Percentiles rank a stretch among this genome's conserved stretches.
Evolutionary conservation across 495 filamentous ascomycete genomes (phyloP).

Genomic region (Penicillium soppii): DNA sequence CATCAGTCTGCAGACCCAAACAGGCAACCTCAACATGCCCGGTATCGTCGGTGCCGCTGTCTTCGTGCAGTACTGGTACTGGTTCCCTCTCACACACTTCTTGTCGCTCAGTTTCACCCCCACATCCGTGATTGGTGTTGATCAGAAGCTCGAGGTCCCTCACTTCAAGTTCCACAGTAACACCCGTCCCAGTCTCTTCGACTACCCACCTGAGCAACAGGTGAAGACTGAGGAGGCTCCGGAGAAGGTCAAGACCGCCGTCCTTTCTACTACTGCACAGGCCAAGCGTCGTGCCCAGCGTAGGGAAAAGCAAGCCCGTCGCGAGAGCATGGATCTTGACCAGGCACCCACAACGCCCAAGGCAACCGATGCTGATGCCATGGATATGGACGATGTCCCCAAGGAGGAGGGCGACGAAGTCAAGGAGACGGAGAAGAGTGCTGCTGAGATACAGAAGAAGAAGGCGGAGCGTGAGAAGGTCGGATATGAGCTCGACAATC

Average conservation of each 20-base stretch:
- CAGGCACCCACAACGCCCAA: conserved; percentile 73
- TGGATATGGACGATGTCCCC: conserved; percentile 79
- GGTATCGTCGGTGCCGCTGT: conserved; percentile 97
- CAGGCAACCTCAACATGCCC: conserved; percentile 95
- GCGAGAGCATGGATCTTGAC: conserved; percentile 88
- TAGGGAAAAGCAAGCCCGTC: conserved; percentile 69
- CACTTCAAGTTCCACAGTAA: conserved; percentile 95
- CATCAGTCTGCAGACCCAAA: conserved; percentile 95
- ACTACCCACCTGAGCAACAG: conserved; percentile 96
- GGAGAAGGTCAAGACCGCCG: conserved; percentile 91
- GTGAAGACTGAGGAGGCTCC: conserved; percentile 91
- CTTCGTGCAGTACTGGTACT: conserved; percentile 99
- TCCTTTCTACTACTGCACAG: conserved; percentile 94
- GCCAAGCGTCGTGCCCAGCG: conserved; percentile 85
- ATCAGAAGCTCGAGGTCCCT: conserved; percentile 91
- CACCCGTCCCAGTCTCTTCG: conserved; percentile 91
- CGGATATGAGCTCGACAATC: conserved; percentile 93
- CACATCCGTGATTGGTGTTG: conserved; percentile 90
- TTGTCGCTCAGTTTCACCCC: conserved; percentile 89
- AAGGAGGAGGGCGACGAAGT: conserved; percentile 60
- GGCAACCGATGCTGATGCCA: conserved; percentile 72
- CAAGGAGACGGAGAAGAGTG: conserved; percentile 66
- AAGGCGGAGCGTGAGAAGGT: conserved; percentile 95
- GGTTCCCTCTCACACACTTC: conserved; percentile 99
- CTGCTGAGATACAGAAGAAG: conserved; percentile 62